Percentiles rank a stretch among this genome's conserved stretches.
Conservation (phyloP, 441 rosid genomes). For the Capsella rubella region DNA sequence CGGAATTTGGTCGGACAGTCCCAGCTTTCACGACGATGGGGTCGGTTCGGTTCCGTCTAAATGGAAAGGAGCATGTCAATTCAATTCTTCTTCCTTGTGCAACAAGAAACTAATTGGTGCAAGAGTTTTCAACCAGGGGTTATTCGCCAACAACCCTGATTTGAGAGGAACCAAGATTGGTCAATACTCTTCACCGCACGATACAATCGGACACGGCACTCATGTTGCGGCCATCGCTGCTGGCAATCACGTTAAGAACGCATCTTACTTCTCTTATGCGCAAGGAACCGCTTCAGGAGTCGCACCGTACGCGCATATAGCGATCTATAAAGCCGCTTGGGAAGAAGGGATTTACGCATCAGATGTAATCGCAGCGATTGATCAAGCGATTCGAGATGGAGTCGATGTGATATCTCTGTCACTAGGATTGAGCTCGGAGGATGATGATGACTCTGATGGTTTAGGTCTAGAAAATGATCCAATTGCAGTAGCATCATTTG, state of each 20-base stretch:
- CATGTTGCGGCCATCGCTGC: conserved; percentile 60
- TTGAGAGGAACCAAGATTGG: conserved; percentile 33
- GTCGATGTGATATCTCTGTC: conserved; percentile 55
- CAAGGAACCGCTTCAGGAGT: conserved; percentile 51
- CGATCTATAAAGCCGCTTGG: conserved; percentile 54
- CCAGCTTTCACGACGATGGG: conserved; percentile 54
- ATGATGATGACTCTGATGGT: conserved; percentile 10
- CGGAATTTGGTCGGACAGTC: conserved; percentile 55
- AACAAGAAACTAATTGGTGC: conserved; percentile 64
- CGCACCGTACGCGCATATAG: conserved; percentile 50
- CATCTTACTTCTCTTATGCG: conserved; percentile 58
- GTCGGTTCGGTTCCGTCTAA: conserved; percentile 44
- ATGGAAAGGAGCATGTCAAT: conserved; percentile 56
- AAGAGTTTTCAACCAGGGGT: conserved; percentile 49
- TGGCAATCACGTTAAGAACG: conserved; percentile 48
- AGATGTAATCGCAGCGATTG: conserved; percentile 58
- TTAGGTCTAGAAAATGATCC: conserved; percentile 46
- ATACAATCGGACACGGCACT: conserved; percentile 56
- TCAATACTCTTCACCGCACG: conserved; percentile 43
- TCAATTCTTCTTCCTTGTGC: conserved; percentile 45
- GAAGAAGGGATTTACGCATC: conserved; percentile 48
- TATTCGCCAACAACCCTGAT: conserved; percentile 50
- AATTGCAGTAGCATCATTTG: conserved; percentile 54
- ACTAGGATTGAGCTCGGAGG: conserved; percentile 37
- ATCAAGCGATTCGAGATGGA: conserved; percentile 55